Evolutionary conservation across 2,329 filamentous ascomycete species (phyloP).

Genomic region (Colletotrichum sp.): DNA sequence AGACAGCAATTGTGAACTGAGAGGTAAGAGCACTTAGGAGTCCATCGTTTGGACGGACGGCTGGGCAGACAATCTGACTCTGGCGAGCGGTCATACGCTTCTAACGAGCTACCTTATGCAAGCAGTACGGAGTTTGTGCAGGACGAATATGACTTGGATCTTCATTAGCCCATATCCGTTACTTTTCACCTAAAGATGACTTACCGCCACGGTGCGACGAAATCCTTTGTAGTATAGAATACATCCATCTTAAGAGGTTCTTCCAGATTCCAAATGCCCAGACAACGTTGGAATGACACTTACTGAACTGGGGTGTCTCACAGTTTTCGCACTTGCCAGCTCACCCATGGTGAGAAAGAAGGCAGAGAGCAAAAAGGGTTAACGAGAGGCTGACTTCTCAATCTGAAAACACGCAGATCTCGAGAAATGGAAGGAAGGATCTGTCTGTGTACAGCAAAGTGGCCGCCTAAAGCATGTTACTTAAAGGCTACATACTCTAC

Average conservation of each 20-base stretch:
- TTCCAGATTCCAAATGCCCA: too few species aligned
- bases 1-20: neutral
- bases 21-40: neutral
- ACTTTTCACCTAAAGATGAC: neutral
- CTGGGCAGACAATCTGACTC: neutral
- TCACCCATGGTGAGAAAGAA: neutral
- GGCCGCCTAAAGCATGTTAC: neutral
- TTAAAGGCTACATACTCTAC: neutral
- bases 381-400: neutral
- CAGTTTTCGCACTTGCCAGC: neutral
- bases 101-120: neutral
- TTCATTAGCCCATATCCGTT: neutral
- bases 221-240: too few species aligned
- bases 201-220: neutral
- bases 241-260: too few species aligned
- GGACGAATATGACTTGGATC: neutral
- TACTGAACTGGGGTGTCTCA: neutral
- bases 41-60: neutral
- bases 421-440: too few species aligned
- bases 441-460: rapidly evolving
- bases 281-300: neutral
- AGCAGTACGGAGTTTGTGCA: neutral
- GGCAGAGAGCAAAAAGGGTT: neutral
- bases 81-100: neutral
- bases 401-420: neutral